Evolutionary conservation across 495 filamentous ascomycete genomes (phyloP).

Genomic region (Penicillium angulare): DNA sequence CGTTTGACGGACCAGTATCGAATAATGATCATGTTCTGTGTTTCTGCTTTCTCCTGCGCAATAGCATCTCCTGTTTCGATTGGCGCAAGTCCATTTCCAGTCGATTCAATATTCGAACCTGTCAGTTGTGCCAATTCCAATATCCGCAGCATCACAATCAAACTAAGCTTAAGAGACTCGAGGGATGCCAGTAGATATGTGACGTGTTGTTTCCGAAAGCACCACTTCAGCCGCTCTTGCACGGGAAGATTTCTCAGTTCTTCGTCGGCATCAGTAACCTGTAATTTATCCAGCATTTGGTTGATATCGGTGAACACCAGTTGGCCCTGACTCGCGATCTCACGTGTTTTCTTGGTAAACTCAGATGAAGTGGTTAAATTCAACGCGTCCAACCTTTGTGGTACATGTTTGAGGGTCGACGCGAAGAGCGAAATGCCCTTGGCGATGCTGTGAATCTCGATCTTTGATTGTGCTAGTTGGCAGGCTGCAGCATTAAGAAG

Average conservation of each 20-base stretch:
- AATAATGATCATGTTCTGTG: slow-evolving; percentile 49
- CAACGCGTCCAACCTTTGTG: slow-evolving; percentile 29
- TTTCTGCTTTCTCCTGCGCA: slow-evolving; percentile 43
- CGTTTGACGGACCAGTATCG: slow-evolving; percentile 44
- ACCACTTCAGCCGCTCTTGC: slow-evolving; percentile 42
- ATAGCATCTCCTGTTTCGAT: slow-evolving; percentile 33
- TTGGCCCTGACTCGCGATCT: slow-evolving; percentile 42
- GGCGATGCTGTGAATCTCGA: slow-evolving; percentile 47
- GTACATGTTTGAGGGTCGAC: slow-evolving; percentile 41
- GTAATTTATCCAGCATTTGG: slow-evolving; percentile 41
- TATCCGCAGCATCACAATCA: slow-evolving; percentile 42
- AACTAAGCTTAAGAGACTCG: slow-evolving; percentile 44
- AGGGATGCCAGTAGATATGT: slow-evolving; percentile 45
- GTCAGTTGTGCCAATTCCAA: slow-evolving; percentile 38
- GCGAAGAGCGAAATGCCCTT: slow-evolving; percentile 46
- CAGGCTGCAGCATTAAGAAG: slow-evolving; percentile 44
- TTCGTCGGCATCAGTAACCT: slow-evolving; percentile 33
- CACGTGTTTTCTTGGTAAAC: slow-evolving; percentile 38
- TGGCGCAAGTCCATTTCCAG: not conserved
- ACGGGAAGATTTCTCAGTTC: slow-evolving; percentile 29
- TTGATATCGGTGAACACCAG: slow-evolving; percentile 44
- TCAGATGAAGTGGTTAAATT: slow-evolving; percentile 26
- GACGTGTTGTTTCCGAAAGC: slow-evolving; percentile 44
- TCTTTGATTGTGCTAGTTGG: slow-evolving; percentile 40
- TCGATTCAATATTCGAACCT: not conserved